Conservation (phyloP, 306 rosid species). For the Clitoria ternatea region DNA sequence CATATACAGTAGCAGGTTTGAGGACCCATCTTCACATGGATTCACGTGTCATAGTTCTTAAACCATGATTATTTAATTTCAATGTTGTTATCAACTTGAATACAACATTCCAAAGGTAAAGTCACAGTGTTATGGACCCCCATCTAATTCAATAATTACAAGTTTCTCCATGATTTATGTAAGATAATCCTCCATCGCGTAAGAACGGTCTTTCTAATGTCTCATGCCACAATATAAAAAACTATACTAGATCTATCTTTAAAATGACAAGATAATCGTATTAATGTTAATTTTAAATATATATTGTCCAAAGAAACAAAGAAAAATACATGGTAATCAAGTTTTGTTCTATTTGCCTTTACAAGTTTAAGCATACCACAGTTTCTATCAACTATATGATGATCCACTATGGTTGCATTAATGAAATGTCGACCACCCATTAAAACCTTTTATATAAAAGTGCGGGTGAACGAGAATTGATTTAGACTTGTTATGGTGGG, state of each 20-base stretch:
- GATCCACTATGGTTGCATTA: constrained; percentile 44
- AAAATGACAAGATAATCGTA: no score
- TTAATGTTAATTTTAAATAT: no score
- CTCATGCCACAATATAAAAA: no score
- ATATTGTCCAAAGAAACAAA: not conserved
- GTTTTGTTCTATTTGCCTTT: constrained; percentile 34
- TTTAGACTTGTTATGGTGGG: constrained; percentile 38
- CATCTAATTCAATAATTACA: constrained; percentile 35
- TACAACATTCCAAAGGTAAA: constrained; percentile 36
- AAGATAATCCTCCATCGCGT: constrained; percentile 8
- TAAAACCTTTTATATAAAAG: constrained; percentile 24
- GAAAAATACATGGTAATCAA: no score
- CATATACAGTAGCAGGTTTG: constrained; percentile 25
- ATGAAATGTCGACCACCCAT: constrained; percentile 46
- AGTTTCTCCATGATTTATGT: not conserved
- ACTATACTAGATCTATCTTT: no score
- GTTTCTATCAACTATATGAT: constrained; percentile 11
- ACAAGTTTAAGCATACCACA: constrained; percentile 31
- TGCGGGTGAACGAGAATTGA: constrained; percentile 24
- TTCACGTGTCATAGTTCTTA: constrained; percentile 56
- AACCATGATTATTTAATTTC: constrained; percentile 33
- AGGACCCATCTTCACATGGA: constrained; percentile 81
- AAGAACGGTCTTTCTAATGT: no score
- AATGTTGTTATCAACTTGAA: constrained; percentile 38
- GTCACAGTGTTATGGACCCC: constrained; percentile 37